Evolutionary conservation across 2,329 filamentous ascomycete species (phyloP), one percentile per base, ranked within the genome.

Genomic region (Cordyceps sp.): DNA sequence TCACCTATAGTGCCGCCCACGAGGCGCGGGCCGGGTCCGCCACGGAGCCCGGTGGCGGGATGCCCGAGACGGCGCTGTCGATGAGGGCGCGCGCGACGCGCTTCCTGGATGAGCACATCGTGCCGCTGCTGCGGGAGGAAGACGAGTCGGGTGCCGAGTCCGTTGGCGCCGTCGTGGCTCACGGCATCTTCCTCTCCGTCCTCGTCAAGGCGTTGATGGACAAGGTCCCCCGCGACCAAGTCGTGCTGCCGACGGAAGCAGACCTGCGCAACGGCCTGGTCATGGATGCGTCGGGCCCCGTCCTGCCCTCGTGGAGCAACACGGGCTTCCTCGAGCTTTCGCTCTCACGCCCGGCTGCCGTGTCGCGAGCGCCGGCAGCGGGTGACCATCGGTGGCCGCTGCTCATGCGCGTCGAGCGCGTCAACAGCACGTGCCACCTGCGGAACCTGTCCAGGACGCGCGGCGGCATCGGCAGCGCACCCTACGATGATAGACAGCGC

Each of bases 381-480:
- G n/a, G n/a, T n/a, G n/a, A n/a, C n/a, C n/a, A n/a, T 23, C 21
- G 4, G 3, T 21, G 28, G 28, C 28, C n/a, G n/a, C n/a, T n/a
- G n/a, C n/a, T 12, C 39, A 37, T 66, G 33, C 46, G 39, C 18
- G 62, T 92, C 19, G 51, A 69, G 29, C 59, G 59, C 5, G 63
- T 84, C 39, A 88, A 93, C 48, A 69, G 68, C 38, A 66, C 69
- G 37, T 66, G 71, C 4, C 86, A 94, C 53, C 66, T 93, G 3
- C 55, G 60, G 28, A 73, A 75, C 19, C 58, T 93, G 36, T 86
- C 77, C 50, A 79, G 83, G 52, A 88, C 83, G 8, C 63, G 78
- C 17, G 82, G 83, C 20, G 85, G 85, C 4, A 79, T 93, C 35
- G 84, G 84, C 33, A 90, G 78, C 43, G 66, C 79, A 25, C 65